These are phyloP conservation scores for Hericium alpestre DNA, from an alignment of 768 basidiomycete genomes.

Conservation along the genomic window DNA sequence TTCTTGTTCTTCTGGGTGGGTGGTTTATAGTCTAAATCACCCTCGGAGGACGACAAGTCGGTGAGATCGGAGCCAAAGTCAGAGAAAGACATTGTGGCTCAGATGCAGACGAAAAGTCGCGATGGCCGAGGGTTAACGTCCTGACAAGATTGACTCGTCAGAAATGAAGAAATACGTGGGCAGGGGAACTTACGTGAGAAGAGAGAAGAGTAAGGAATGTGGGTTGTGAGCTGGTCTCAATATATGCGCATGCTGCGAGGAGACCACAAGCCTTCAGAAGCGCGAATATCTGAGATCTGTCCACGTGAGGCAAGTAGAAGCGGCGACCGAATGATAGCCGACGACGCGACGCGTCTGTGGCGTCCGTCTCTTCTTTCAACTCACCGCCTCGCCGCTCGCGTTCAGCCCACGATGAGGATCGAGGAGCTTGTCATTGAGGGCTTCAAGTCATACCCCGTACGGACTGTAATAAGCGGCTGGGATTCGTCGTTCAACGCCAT, in stretches of 20 bases:
- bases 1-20: not conserved
- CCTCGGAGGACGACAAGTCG: slow-evolving; percentile 14
- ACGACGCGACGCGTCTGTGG: not conserved
- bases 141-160: no score
- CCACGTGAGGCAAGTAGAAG: not conserved
- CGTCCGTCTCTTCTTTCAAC: not conserved
- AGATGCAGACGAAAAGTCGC: no score
- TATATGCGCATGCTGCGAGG: not conserved
- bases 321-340: not conserved
- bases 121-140: no score
- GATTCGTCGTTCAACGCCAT: slow-evolving; percentile 98
- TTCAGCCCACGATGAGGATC: slow-evolving; percentile 7
- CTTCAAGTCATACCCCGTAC: slow-evolving; percentile 96
- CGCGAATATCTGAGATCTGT: not conserved
- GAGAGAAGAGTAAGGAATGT: not conserved
- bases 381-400: not conserved
- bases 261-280: not conserved
- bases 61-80: slow-evolving; percentile 21
- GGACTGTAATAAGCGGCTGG: slow-evolving; percentile 95
- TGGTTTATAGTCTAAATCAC: slow-evolving; percentile 12
- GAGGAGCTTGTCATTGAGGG: slow-evolving; percentile 35
- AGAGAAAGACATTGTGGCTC: slow-evolving; percentile 12
- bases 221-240: not conserved
- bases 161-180: no score
- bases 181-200: no score